phyloP scores from a whole-genome alignment of 352 stramenopile genomes.

The Globisporangium solare region DNA sequence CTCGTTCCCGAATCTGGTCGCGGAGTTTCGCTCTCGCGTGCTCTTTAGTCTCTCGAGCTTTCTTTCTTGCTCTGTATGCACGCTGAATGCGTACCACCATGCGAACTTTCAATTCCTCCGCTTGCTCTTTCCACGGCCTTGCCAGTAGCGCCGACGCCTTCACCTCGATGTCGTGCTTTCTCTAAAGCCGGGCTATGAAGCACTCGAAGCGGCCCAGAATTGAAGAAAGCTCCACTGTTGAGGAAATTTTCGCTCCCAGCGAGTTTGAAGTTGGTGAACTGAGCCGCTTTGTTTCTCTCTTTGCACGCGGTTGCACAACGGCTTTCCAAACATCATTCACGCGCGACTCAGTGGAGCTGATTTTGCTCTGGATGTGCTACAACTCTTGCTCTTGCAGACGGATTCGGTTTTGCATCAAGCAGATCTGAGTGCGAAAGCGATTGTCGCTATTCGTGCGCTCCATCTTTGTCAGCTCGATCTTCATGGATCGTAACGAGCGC shows the following conservation, averaged over 20 bases:
- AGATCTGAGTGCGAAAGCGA: slow-evolving; percentile 47
- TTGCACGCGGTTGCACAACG: slow-evolving; percentile 22
- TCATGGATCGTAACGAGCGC: slow-evolving; percentile 40
- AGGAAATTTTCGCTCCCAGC: neutral
- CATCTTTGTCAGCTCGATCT: slow-evolving; percentile 59
- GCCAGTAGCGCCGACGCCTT: slow-evolving; percentile 46
- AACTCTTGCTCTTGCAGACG: slow-evolving; percentile 57
- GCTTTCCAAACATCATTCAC: slow-evolving; percentile 63
- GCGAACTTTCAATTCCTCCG: slow-evolving; percentile 56
- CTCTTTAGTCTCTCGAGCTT: slow-evolving; percentile 33
- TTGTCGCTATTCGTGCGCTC: slow-evolving; percentile 47
- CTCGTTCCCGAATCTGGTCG: slow-evolving; percentile 44
- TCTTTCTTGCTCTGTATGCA: slow-evolving; percentile 45
- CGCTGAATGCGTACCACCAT: slow-evolving; percentile 76
- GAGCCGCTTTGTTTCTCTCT: neutral
- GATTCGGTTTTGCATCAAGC: slow-evolving; percentile 56
- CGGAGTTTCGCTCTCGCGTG: slow-evolving; percentile 45
- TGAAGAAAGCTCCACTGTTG: slow-evolving; percentile 32
- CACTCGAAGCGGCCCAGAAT: slow-evolving; percentile 61
- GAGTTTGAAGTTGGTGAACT: slow-evolving; percentile 3
- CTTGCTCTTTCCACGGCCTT: slow-evolving; percentile 65
- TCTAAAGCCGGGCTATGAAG: slow-evolving; percentile 45
- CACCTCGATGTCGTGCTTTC: slow-evolving; percentile 50
- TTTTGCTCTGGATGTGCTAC: slow-evolving; percentile 47
- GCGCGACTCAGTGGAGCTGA: slow-evolving; percentile 35